phyloP scores from a whole-genome alignment of 192 early-diverging fungal genomes.

The Pilaira anomala region DNA sequence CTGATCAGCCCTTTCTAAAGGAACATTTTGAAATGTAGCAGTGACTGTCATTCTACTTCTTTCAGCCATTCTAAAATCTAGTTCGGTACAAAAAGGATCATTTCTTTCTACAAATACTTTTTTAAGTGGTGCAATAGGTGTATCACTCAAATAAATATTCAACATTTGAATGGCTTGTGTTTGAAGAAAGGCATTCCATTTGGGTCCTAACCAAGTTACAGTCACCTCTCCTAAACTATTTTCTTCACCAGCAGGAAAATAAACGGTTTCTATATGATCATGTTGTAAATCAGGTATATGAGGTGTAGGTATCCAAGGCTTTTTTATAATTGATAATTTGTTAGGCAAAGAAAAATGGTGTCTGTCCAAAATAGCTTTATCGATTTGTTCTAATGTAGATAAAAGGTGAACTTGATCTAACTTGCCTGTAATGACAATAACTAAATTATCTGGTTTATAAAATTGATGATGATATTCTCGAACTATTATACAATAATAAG shows the following conservation, averaged over 20 bases:
- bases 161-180: conserved; percentile 33
- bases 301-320: conserved; percentile 52
- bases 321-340: conserved; percentile 28
- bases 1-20: conserved; percentile 44
- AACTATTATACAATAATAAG: background rate
- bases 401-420: conserved; percentile 43
- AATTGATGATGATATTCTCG: conserved; percentile 47
- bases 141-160: conserved; percentile 50
- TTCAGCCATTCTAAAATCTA: conserved; percentile 40
- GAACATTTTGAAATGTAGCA: conserved; percentile 45
- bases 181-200: conserved; percentile 34
- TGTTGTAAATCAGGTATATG: conserved; percentile 37
- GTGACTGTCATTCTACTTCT: conserved; percentile 43
- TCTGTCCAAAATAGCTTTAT: conserved; percentile 47
- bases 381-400: conserved; percentile 40
- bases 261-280: conserved; percentile 37
- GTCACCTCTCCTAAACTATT: conserved; percentile 52
- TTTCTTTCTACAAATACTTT: conserved; percentile 55
- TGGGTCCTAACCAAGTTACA: conserved; percentile 52
- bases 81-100: conserved; percentile 57
- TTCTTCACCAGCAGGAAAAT: conserved; percentile 51
- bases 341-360: background rate
- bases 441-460: conserved; percentile 59
- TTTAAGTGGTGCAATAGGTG: conserved; percentile 48
- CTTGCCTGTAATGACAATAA: conserved; percentile 52